Conservation (phyloP, 1,139 yeast genomes). For the Saccharomyces pastorianus region DNA sequence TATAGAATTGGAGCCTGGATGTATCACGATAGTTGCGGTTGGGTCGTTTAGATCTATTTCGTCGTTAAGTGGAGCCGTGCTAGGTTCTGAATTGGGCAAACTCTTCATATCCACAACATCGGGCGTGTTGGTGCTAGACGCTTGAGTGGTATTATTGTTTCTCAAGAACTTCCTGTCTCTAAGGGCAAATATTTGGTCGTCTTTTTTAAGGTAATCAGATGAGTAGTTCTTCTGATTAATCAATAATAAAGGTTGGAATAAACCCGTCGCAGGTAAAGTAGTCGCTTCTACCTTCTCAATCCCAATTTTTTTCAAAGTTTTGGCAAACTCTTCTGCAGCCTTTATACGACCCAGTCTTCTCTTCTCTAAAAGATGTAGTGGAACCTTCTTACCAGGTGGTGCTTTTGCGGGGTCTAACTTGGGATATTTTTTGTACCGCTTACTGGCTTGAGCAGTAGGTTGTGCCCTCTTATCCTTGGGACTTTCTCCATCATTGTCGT, state of each 20-base stretch:
- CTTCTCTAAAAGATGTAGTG: conserved; percentile 61
- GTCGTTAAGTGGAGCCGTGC: conserved; percentile 16
- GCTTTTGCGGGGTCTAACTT: conserved; percentile 14
- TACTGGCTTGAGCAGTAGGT: conserved; percentile 2
- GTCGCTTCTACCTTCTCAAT: conserved; percentile 63
- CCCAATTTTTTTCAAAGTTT: conserved; percentile 63
- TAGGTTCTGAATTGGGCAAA: neutral
- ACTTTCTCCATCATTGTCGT: conserved; percentile 6
- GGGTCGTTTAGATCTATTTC: conserved; percentile 38
- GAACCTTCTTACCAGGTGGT: conserved; percentile 33
- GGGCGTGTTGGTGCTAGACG: conserved; percentile 2
- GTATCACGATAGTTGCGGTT: conserved; percentile 68
- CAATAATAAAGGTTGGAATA: conserved; percentile 58
- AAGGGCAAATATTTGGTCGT: conserved; percentile 63
- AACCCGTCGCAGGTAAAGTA: conserved; percentile 49
- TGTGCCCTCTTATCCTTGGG: conserved; percentile 3
- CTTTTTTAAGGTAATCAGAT: conserved; percentile 85
- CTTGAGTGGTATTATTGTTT: conserved; percentile 31
- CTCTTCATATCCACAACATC: conserved; percentile 3
- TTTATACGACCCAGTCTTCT: conserved; percentile 64
- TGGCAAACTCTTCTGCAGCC: conserved; percentile 72
- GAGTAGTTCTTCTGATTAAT: conserved; percentile 93
- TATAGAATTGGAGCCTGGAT: conserved; percentile 75
- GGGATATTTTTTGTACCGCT: neutral
- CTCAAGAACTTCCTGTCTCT: conserved; percentile 48